Conservation (phyloP, 2,329 filamentous ascomycete genomes). For the Aureobasidium namibiae region DNA sequence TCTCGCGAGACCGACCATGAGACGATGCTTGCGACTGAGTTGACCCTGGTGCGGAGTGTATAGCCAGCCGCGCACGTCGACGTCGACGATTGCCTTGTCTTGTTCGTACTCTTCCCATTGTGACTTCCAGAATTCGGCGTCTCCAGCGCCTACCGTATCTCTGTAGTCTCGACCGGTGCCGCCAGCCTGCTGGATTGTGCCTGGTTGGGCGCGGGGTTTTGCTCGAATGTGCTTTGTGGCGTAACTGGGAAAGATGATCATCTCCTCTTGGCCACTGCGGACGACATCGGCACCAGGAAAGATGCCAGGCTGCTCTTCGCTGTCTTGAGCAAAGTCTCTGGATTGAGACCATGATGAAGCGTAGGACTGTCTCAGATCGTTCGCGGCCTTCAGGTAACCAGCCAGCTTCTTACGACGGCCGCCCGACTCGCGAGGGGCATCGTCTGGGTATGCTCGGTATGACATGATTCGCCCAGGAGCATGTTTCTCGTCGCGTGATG, state of each 20-base stretch:
- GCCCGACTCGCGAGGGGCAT: conserved; percentile 48
- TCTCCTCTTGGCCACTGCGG: conserved; percentile 74
- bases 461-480: conserved; percentile 26
- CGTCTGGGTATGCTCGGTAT: conserved; percentile 28
- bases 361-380: conserved; percentile 62
- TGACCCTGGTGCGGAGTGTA: conserved; percentile 79
- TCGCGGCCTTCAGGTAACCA: conserved; percentile 62
- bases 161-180: conserved; percentile 34
- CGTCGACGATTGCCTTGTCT: conserved; percentile 78
- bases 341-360: conserved; percentile 41
- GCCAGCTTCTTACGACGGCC: conserved; percentile 71
- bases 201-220: conserved; percentile 29
- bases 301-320: conserved; percentile 56
- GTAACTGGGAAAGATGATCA: conserved; percentile 93
- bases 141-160: conserved; percentile 42
- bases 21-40: conserved; percentile 76
- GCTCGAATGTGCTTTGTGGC: conserved; percentile 60
- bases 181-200: conserved; percentile 29
- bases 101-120: conserved; percentile 76
- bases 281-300: conserved; percentile 82
- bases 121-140: conserved; percentile 66
- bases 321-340: conserved; percentile 22
- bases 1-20: conserved; percentile 78
- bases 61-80: conserved; percentile 93
- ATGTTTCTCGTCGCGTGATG: conserved; percentile 25